phyloP scores from a whole-genome alignment of 1,284 basidiomycete species.

The Cutaneotrichosporon sp. region DNA sequence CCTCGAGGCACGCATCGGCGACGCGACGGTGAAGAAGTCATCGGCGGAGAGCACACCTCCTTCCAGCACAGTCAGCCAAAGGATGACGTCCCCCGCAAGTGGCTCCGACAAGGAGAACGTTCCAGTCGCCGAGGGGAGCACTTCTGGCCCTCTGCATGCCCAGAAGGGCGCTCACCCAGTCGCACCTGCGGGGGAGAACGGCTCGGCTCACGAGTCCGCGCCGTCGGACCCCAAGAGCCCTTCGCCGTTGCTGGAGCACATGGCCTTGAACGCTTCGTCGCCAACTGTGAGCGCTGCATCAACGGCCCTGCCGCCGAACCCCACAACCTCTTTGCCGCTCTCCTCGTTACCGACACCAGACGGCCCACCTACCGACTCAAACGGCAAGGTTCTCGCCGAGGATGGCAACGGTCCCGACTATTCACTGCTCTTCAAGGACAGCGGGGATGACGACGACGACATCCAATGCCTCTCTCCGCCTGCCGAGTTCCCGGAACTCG shows the following conservation, averaged over 20 bases:
- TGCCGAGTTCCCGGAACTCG: conserved; percentile 9
- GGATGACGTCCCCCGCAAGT: background rate
- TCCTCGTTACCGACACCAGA: too few species aligned
- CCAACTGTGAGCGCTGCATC: background rate
- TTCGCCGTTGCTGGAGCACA: too few species aligned
- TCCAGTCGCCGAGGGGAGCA: background rate
- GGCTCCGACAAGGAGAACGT: background rate
- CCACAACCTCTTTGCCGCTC: too few species aligned
- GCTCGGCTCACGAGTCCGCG: background rate
- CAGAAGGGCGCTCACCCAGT: background rate
- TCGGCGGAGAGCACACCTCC: background rate
- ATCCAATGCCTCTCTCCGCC: background rate
- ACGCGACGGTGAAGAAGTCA: background rate
- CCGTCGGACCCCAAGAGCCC: background rate
- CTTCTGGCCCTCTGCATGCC: background rate
- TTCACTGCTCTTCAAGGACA: too few species aligned
- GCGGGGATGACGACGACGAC: background rate
- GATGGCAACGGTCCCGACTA: background rate
- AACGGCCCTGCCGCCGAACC: too few species aligned
- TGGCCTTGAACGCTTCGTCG: background rate
- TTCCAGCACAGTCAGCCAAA: background rate
- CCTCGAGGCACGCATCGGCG: background rate
- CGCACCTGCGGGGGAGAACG: background rate
- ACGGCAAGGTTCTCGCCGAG: too few species aligned
- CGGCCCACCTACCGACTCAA: background rate